A percentile compares a stretch with the other conserved stretches of the same genome.
phyloP scores from a whole-genome alignment of 345 rosid species.

The Gossypium longicalyx region DNA sequence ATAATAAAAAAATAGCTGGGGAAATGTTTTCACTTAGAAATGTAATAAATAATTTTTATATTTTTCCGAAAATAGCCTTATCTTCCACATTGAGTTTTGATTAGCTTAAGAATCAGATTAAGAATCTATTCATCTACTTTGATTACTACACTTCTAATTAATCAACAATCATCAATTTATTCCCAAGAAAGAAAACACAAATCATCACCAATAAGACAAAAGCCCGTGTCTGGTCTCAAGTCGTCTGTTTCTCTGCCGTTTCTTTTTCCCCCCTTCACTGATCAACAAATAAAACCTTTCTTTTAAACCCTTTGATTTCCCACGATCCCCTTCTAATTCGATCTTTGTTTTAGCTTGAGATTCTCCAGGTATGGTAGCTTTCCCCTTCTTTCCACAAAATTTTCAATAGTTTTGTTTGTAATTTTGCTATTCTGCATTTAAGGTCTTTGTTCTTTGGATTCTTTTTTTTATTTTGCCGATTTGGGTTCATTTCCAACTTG shows the following conservation, averaged over 20 bases:
- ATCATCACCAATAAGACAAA: background rate
- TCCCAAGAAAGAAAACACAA: background rate
- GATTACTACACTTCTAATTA: background rate
- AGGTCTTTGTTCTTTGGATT: background rate
- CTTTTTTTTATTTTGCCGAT: background rate
- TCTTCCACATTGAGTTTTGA: background rate
- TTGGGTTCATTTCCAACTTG: constrained; percentile 3
- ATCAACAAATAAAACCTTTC: background rate
- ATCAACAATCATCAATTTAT: background rate
- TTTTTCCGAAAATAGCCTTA: background rate
- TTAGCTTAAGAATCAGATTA: background rate
- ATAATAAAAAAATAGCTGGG: too few relatives aligned
- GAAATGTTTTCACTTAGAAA: too few relatives aligned
- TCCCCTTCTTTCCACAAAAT: background rate
- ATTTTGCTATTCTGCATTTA: background rate
- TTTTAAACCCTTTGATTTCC: background rate
- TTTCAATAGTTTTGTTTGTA: constrained; percentile 1
- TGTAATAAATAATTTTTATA: background rate
- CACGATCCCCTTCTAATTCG: background rate
- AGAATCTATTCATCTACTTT: background rate
- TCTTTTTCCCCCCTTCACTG: background rate
- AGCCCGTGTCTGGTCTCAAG: background rate
- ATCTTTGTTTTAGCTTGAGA: background rate
- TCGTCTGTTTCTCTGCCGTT: background rate
- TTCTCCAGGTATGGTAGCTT: background rate